phyloP scores from a whole-genome alignment of 495 filamentous ascomycete species.

The Aspergillus ostianus region DNA sequence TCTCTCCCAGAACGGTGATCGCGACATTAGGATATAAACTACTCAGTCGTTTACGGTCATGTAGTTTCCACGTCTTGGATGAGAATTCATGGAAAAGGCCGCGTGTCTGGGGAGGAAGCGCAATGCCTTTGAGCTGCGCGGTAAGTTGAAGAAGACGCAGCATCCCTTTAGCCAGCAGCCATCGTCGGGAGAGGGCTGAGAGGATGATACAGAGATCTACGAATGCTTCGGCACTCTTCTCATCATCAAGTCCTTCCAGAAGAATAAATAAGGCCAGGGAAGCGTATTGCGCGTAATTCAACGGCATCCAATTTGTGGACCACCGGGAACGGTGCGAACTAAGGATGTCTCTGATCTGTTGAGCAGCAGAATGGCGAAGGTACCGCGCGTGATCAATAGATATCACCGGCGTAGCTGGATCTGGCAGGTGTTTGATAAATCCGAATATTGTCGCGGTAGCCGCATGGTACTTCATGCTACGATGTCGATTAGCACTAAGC shows the following conservation, averaged over 20 bases:
- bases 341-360: neutral
- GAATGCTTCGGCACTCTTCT: conserved; percentile 15
- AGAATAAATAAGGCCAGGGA: conserved; percentile 17
- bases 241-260: conserved; percentile 18
- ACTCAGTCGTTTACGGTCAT: conserved; percentile 15
- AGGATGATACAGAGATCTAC: conserved; percentile 13
- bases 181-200: conserved; percentile 20
- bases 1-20: neutral
- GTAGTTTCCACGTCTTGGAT: conserved; percentile 5
- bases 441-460: conserved; percentile 14
- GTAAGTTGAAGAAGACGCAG: conserved; percentile 21
- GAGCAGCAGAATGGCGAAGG: neutral
- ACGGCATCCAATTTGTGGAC: neutral
- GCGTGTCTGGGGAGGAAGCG: conserved; percentile 14
- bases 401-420: neutral
- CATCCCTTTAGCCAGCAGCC: conserved; percentile 21
- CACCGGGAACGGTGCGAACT: neutral
- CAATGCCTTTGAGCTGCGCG: conserved; percentile 5
- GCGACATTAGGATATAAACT: conserved; percentile 22
- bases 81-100: conserved; percentile 18
- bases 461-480: conserved; percentile 17
- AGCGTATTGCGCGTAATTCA: neutral
- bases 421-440: neutral
- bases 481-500: neutral
- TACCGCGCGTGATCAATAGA: neutral